Evolutionary conservation across 2,329 filamentous ascomycete genomes (phyloP).

Genomic region (Arthrinium puccinioides): DNA sequence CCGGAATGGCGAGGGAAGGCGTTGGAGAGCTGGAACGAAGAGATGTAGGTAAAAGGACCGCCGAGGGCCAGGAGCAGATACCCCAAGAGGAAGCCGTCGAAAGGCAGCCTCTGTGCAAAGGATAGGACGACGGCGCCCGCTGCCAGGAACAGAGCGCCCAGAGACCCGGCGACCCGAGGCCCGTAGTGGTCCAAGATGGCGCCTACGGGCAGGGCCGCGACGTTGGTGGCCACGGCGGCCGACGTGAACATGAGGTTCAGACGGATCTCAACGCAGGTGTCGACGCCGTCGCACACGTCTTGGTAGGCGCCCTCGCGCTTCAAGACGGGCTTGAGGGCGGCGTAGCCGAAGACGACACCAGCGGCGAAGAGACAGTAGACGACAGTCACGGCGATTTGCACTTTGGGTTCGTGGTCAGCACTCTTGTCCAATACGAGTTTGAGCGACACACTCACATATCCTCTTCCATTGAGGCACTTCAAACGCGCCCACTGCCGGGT

Average conservation of each 20-base stretch:
- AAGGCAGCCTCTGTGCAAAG: conserved; percentile 53
- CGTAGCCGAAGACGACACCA: conserved; percentile 78
- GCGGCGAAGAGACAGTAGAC: conserved; percentile 71
- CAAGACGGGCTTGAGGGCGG: conserved; percentile 74
- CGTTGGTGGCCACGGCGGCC: conserved; percentile 81
- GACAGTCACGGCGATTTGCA: conserved; percentile 62
- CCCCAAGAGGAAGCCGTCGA: conserved; percentile 69
- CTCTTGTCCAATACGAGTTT: background rate
- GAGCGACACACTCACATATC: conserved; percentile 31
- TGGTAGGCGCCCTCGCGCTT: conserved; percentile 66
- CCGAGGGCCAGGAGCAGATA: conserved; percentile 73
- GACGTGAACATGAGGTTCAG: conserved; percentile 92
- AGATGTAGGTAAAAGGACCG: conserved; percentile 75
- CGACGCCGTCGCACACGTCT: conserved; percentile 44
- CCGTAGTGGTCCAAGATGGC: conserved; percentile 79
- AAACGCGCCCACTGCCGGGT: conserved; percentile 44
- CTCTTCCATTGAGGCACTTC: conserved; percentile 48
- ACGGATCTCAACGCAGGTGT: conserved; percentile 48
- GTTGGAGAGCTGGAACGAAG: conserved; percentile 78
- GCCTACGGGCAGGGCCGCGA: conserved; percentile 77
- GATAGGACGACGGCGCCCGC: conserved; percentile 68
- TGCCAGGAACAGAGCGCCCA: conserved; percentile 61
- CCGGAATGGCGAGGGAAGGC: conserved; percentile 72
- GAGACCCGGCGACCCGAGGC: conserved; percentile 66
- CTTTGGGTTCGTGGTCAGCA: conserved; percentile 28